Base-by-base conservation (phyloP, 371 early-diverging fungal genomes). In the Rhizopus sp. region DNA sequence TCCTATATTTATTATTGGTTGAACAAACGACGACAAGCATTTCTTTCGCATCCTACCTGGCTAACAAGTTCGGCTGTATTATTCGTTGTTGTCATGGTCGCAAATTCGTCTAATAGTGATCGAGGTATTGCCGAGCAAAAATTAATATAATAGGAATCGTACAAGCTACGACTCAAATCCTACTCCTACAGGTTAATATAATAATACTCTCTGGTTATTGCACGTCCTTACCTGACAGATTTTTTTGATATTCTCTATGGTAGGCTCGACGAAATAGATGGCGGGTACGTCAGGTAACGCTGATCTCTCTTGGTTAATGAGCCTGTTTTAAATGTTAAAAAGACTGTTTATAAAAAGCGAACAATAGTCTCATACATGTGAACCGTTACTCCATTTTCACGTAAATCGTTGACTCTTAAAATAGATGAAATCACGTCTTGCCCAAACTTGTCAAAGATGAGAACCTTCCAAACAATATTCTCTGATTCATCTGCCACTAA, bases 341-440 rank as follows among this genome's bases (percentile, higher is more conserved):
- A 23, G 35, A 5, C 6, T 47, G 6, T 4, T n/a, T 10, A 41
- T 41, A 15, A 41, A 37, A 7, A 37, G 38, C 15, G 2, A 41
- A 13, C 23, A 13, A 5, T 30, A 32, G 15, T 33, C 10, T 17
- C 72, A 58, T 82, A 92, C 98, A 99, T 94, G 63, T 99, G 98
- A 32, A 98, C 93, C 2, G 99, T 99, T 32, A 99, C 88, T n/a
- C 99, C 99, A 65, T 91, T 84, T 58, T 98, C 98, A 56, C 99
- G 90, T 57, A 99, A 87, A 68, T 99, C 99, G 68, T 91, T 95
- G 15, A 99, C 93, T 57, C 92, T 92, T 57, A 99, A 84, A 30
- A 99, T 85, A n/a, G 99, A 96, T 7, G 97, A 94, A 50, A 99
- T 92, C 55, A 99, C 86, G 66, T 97, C 93, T 62, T 95, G 95